A percentile compares a stretch with the other conserved stretches of the same genome.
Conservation (phyloP, 176 grass and related monocot species). For the Oryza officinalis region DNA sequence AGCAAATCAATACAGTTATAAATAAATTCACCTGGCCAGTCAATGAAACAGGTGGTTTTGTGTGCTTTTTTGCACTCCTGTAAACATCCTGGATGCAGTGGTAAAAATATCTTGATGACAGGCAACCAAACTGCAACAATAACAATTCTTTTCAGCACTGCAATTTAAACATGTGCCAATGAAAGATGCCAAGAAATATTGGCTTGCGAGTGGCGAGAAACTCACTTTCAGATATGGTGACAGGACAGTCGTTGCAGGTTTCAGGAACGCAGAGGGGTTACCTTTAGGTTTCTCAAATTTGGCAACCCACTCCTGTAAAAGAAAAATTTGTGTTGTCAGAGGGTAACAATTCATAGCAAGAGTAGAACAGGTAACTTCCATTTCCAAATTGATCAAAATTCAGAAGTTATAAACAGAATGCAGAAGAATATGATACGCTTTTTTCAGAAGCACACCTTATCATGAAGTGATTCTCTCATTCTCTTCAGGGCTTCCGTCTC, state of each 20-base stretch:
- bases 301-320: conserved; percentile 71
- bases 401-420: background rate
- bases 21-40: conserved; percentile 36
- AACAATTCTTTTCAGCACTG: background rate
- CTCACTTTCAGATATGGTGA: conserved; percentile 84
- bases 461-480: conserved; percentile 64
- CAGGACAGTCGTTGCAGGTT: conserved; percentile 81
- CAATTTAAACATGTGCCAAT: background rate
- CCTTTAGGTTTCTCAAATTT: conserved; percentile 97
- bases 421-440: background rate
- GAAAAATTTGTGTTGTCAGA: background rate
- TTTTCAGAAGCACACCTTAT: conserved; percentile 62
- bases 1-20: background rate
- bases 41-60: conserved; percentile 87
- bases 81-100: conserved; percentile 74
- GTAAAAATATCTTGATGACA: conserved; percentile 93
- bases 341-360: background rate
- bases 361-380: background rate
- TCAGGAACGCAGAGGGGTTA: conserved; percentile 80
- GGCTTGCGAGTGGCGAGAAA: background rate
- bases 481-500: conserved; percentile 81
- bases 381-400: conserved; percentile 19
- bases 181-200: background rate
- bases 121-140: conserved; percentile 70
- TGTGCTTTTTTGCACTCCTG: conserved; percentile 58